phyloP scores from a whole-genome alignment of 371 early-diverging fungal genomes.

The Funneliformis caledonium region DNA sequence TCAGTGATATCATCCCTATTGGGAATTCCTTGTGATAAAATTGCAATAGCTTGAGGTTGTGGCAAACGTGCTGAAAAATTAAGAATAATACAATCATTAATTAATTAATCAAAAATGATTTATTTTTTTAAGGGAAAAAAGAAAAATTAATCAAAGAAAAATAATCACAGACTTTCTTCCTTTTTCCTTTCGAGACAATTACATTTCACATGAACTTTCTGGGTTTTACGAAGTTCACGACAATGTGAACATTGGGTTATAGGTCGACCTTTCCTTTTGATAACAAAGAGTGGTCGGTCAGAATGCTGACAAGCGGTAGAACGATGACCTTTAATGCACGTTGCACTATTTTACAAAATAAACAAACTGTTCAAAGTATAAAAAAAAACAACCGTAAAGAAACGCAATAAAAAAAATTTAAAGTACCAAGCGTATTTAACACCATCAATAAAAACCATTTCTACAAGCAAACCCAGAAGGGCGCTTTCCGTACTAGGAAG shows the following conservation, averaged over 20 bases:
- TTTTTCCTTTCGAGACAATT: constrained; percentile 56
- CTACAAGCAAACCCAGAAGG: constrained; percentile 28
- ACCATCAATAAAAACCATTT: constrained; percentile 50
- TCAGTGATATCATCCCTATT: not conserved
- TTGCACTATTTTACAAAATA: constrained; percentile 42
- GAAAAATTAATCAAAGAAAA: not conserved
- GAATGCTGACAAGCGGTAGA: constrained; percentile 51
- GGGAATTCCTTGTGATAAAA: not conserved
- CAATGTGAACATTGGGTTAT: constrained; percentile 79
- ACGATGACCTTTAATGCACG: constrained; percentile 57
- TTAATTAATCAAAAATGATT: too few species aligned
- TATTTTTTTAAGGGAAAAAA: not conserved
- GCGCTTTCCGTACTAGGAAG: constrained; percentile 21
- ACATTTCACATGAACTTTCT: constrained; percentile 79
- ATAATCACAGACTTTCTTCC: not conserved
- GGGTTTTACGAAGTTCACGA: constrained; percentile 74
- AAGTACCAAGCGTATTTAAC: constrained; percentile 54
- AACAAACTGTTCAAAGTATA: not conserved
- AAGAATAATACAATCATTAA: not conserved
- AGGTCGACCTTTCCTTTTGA: constrained; percentile 81
- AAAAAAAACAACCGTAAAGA: not conserved
- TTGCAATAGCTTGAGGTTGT: not conserved
- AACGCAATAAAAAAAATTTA: not conserved
- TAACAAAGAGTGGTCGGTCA: constrained; percentile 70
- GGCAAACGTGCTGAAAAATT: not conserved